phyloP scores from a whole-genome alignment of 257 asterid genomes.

The Plantago major region DNA sequence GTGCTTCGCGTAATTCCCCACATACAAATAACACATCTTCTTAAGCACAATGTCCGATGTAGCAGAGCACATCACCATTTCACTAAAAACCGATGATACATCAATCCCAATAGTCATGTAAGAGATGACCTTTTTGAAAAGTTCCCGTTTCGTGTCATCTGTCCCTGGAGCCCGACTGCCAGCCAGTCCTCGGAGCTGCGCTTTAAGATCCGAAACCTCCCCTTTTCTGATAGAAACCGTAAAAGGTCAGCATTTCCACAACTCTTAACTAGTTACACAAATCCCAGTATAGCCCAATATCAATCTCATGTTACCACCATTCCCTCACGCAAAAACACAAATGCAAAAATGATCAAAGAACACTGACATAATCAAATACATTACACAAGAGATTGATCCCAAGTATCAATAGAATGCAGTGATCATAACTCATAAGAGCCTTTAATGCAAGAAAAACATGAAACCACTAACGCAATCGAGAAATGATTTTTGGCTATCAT shows the following conservation, averaged over 20 bases:
- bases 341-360: not conserved
- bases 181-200: constrained; percentile 93
- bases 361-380: no score
- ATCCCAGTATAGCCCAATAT: no score
- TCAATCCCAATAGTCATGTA: constrained; percentile 97
- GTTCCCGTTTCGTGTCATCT: constrained; percentile 88
- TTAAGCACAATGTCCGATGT: constrained; percentile 94
- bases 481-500: no score
- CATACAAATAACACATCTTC: constrained; percentile 96
- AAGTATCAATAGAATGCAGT: constrained; percentile 7
- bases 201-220: constrained; percentile 88
- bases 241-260: constrained; percentile 12
- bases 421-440: not conserved
- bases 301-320: not conserved
- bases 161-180: constrained; percentile 95
- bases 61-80: constrained; percentile 99
- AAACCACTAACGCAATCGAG: no score
- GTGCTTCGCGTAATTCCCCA: constrained; percentile 91
- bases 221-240: constrained; percentile 62
- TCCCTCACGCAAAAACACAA: not conserved
- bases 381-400: not conserved
- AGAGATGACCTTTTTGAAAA: constrained; percentile 91
- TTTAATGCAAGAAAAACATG: not conserved
- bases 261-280: not conserved
- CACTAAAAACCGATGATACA: constrained; percentile 90